These are phyloP conservation scores for Phaeotremella fagi DNA, from an alignment of 768 basidiomycete genomes.

Conservation along the genomic window DNA sequence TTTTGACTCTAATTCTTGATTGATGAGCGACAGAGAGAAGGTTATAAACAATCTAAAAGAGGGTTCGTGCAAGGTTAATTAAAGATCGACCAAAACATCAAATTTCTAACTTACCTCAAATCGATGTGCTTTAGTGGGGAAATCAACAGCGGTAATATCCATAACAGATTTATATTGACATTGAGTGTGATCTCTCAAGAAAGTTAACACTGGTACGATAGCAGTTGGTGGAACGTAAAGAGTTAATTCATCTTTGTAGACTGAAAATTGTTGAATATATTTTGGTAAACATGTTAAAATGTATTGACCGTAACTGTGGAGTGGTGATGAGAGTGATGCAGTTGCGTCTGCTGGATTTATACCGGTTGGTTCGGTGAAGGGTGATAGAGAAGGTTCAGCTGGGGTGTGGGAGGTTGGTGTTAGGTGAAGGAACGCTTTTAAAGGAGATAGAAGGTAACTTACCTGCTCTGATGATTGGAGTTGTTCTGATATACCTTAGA, in stretches of 20 bases:
- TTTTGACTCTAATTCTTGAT: conserved; percentile 91
- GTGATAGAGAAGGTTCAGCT: conserved; percentile 51
- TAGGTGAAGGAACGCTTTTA: too few species aligned
- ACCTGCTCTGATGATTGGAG: background rate
- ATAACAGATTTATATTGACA: conserved; percentile 88
- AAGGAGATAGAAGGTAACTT: too few species aligned
- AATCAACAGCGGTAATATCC: conserved; percentile 95
- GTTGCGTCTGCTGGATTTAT: conserved; percentile 73
- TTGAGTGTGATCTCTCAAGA: conserved; percentile 90
- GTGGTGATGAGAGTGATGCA: conserved; percentile 67
- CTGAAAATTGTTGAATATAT: conserved; percentile 95
- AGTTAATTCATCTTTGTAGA: conserved; percentile 90
- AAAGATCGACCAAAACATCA: background rate
- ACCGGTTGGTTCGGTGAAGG: conserved; percentile 84
- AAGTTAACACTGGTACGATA: conserved; percentile 77
- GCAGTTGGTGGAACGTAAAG: conserved; percentile 79
- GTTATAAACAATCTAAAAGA: conserved; percentile 72
- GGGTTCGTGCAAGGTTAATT: background rate
- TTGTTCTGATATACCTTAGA: too few species aligned
- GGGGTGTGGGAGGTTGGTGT: too few species aligned
- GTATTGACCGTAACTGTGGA: conserved; percentile 91
- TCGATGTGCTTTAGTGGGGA: conserved; percentile 82
- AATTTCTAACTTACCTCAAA: conserved; percentile 60
- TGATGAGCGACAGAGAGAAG: conserved; percentile 72
- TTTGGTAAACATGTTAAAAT: conserved; percentile 89